phyloP scores from a whole-genome alignment of 306 rosid species.

The Lupinus albus region DNA sequence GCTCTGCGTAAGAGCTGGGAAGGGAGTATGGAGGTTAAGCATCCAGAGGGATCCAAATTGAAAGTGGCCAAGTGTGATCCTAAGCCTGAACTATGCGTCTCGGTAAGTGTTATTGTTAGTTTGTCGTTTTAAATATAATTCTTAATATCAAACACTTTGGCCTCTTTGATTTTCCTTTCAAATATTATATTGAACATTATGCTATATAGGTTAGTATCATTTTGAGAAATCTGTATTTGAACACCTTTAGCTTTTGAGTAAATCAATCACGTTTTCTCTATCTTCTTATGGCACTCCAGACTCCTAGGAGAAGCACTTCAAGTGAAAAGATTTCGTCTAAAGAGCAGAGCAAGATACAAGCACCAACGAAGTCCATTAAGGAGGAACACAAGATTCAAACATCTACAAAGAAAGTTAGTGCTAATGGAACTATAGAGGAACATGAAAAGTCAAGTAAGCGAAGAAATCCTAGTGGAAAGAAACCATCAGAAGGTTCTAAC shows the following conservation, averaged over 20 bases:
- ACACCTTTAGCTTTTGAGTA: conserved; percentile 29
- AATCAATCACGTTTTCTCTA: conserved; percentile 32
- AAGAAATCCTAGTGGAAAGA: conserved; percentile 61
- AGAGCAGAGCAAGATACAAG: conserved; percentile 66
- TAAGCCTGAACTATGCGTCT: conserved; percentile 60
- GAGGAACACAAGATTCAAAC: conserved; percentile 65
- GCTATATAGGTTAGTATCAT: not conserved
- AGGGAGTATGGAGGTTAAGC: conserved; percentile 82
- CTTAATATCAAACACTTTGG: not conserved
- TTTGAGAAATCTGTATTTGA: not conserved
- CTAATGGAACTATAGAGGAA: conserved; percentile 61
- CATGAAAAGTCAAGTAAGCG: conserved; percentile 61
- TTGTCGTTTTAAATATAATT: conserved; percentile 12
- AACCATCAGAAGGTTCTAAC: conserved; percentile 60
- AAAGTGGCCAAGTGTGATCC: conserved; percentile 64
- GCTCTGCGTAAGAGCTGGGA: conserved; percentile 98
- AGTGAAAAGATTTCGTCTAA: conserved; percentile 68
- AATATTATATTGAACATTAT: not conserved
- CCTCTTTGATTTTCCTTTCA: conserved; percentile 11
- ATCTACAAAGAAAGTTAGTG: conserved; percentile 56
- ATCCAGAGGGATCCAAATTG: conserved; percentile 62
- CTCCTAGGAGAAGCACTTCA: conserved; percentile 81
- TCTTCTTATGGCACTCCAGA: conserved; percentile 49
- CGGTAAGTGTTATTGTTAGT: conserved; percentile 60
- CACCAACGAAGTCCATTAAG: conserved; percentile 52